Conservation (phyloP, 495 filamentous ascomycete species). For the Penicillium paradoxum region DNA sequence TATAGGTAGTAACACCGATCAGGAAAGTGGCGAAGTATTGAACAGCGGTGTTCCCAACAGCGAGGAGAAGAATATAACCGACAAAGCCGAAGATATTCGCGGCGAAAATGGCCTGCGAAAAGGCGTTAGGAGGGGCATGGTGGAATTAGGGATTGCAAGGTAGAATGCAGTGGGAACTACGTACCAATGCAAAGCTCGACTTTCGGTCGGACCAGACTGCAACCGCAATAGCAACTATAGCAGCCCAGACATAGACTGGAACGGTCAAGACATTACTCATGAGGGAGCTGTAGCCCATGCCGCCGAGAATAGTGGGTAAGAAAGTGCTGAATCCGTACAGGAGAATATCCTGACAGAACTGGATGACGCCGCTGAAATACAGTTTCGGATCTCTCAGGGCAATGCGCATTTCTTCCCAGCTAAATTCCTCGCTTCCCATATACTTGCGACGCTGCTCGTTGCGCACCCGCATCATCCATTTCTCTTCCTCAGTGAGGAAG, state of each 20-base stretch:
- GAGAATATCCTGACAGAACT: slow-evolving; percentile 52
- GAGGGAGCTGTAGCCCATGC: slow-evolving; percentile 47
- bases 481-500: slow-evolving; percentile 48
- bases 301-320: slow-evolving; percentile 50
- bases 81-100: slow-evolving; percentile 44
- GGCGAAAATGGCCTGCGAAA: slow-evolving; percentile 31
- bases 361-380: slow-evolving; percentile 40
- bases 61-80: slow-evolving; percentile 49
- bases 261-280: slow-evolving; percentile 45
- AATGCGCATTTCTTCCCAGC: slow-evolving; percentile 46
- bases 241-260: slow-evolving; percentile 40
- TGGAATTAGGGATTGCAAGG: neutral
- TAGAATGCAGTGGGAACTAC: neutral
- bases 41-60: slow-evolving; percentile 34
- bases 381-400: slow-evolving; percentile 40
- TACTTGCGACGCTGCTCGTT: slow-evolving; percentile 37
- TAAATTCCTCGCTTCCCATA: slow-evolving; percentile 47
- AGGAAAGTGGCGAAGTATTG: slow-evolving; percentile 56
- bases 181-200: slow-evolving; percentile 34
- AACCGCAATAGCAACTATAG: slow-evolving; percentile 38
- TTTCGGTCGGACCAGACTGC: slow-evolving; percentile 39
- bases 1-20: slow-evolving; percentile 47
- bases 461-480: slow-evolving; percentile 46
- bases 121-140: neutral
- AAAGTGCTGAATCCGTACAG: slow-evolving; percentile 59